Percentiles rank a stretch among this genome's conserved stretches.
Evolutionary conservation across 164 flowering plant species (phyloP).

Genomic region (Vitis cinerea): DNA sequence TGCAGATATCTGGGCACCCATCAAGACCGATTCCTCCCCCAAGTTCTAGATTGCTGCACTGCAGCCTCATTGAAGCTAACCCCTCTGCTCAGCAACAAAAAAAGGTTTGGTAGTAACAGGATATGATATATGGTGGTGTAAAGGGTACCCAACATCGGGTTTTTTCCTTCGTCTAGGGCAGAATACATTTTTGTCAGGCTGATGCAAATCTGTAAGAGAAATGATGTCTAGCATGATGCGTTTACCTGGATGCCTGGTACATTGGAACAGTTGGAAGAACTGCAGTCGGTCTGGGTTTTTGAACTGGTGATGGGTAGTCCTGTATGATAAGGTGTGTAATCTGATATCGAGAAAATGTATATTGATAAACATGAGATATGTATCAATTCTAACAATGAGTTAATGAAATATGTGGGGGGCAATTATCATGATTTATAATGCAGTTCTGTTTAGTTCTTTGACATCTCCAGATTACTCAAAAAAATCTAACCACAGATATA

Average conservation of each 20-base stretch:
- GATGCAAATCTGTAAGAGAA: constrained; percentile 9
- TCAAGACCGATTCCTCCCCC: constrained; percentile 47
- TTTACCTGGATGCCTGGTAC: not conserved
- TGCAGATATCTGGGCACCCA: constrained; percentile 97
- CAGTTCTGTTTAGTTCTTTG: too few species aligned
- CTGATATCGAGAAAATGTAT: not conserved
- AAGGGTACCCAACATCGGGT: constrained; percentile 3
- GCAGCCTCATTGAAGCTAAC: constrained; percentile 12
- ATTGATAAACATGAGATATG: constrained; percentile 1
- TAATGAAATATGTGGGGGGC: not conserved
- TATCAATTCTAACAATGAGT: not conserved
- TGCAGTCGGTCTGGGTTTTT: not conserved
- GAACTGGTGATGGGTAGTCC: not conserved
- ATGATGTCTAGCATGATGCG: not conserved
- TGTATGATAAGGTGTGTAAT: not conserved
- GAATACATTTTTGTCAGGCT: constrained; percentile 11
- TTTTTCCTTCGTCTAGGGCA: not conserved
- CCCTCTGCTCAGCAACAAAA: not conserved
- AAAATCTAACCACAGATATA: too few species aligned
- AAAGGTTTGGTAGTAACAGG: not conserved
- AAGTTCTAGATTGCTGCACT: constrained; percentile 20
- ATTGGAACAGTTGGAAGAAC: not conserved
- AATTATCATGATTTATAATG: too few species aligned
- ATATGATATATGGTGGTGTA: not conserved
- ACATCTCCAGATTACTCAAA: too few species aligned